Base-by-base conservation (phyloP, 495 filamentous ascomycete species). In the Daldinia concentrica region DNA sequence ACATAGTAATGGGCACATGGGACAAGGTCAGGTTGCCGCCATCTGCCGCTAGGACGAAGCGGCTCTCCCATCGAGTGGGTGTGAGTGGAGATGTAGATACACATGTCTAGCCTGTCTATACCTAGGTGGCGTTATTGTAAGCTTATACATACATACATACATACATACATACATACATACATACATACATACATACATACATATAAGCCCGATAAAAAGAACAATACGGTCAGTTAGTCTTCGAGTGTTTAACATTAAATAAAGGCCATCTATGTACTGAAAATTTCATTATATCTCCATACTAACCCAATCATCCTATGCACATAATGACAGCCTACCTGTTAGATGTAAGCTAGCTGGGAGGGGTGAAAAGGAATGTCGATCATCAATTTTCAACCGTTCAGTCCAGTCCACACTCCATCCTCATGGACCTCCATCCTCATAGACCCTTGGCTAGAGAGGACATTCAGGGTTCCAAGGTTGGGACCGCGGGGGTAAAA, bases 1-100 rank as follows among this genome's bases (percentile, higher is more conserved):
- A 36, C 34, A 36, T 66, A 41, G 39, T 6, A 41, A 41, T 41
- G 39, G 30, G 71, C 71, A 74, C 67, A 70, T 70, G 67, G 51
- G 58, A 57, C 70, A 39, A 39, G 22, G 45, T 52, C 50, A 67
- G 70, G 41, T 59, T 54, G 37, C 54, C 66, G 45, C 52, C 61
- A 64, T 55, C 62, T 58, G 58, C 62, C 62, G 54, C 66, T 58
- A 56, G 22, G 24, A 64, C 27, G 26, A 17, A 64, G 64, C 61
- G 62, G 56, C 62, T 71, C 62, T 71, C 58, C 30, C 36, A 64
- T 27, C 41, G 62, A 54, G 54, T 43, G 14, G 22, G 19, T 32
- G 65, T 58, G 22, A 9, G 58, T 62, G 66, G 58, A 34, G 24
- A 48, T 48, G 8, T 48, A 8, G 27, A 39, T 39, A 64, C 39